Conservation (phyloP, 495 filamentous ascomycete species). For the Lasiosphaeriaceae sp. region DNA sequence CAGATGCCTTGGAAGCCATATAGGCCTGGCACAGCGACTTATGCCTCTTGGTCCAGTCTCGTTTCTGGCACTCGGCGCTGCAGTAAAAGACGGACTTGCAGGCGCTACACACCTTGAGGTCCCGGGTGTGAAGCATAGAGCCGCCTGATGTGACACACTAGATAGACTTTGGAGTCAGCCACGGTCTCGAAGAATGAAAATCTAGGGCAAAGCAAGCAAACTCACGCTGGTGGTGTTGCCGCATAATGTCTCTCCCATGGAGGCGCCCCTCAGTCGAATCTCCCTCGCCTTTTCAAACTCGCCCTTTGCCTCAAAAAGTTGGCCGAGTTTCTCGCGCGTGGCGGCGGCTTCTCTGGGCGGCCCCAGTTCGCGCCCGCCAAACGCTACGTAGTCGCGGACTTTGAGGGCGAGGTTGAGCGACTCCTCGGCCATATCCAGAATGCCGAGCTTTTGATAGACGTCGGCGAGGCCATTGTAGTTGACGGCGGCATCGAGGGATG, state of each 20-base stretch:
- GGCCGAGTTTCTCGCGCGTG: not conserved
- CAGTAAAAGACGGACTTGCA: conserved; percentile 1
- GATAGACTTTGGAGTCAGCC: too few species aligned
- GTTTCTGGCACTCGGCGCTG: not conserved
- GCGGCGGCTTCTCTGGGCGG: not conserved
- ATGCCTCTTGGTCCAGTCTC: not conserved
- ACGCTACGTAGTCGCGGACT: not conserved
- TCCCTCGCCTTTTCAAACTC: not conserved
- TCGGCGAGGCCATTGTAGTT: not conserved
- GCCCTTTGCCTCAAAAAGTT: not conserved
- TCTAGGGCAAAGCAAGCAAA: not conserved
- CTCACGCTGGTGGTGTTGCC: not conserved
- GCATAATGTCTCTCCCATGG: not conserved
- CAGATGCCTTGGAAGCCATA: too few species aligned
- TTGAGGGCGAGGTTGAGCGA: not conserved
- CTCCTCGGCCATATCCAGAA: not conserved
- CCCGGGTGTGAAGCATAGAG: not conserved
- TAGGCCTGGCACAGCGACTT: not conserved
- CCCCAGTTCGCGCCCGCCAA: not conserved
- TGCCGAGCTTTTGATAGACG: not conserved
- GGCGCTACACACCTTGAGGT: not conserved
- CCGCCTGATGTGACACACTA: not conserved
- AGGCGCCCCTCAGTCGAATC: not conserved
- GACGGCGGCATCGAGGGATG: not conserved
- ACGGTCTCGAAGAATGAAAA: too few species aligned